phyloP scores from a whole-genome alignment of 2,329 filamentous ascomycete species.

The Colletotrichum chlorophyti region DNA sequence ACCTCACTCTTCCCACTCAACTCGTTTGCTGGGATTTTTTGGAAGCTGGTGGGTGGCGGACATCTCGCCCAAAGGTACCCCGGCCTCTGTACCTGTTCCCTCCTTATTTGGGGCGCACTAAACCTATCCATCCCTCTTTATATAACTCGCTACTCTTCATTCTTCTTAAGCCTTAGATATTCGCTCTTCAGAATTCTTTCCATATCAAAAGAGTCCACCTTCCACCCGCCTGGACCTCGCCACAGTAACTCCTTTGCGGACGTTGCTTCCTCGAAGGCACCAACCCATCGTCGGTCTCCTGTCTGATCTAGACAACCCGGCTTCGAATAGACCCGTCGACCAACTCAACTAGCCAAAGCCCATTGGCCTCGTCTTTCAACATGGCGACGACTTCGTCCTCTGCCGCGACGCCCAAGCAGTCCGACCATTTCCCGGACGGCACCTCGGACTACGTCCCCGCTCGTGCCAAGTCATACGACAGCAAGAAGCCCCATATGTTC shows the following conservation, averaged over 20 bases:
- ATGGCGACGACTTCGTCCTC: constrained; percentile 41
- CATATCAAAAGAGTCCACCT: constrained; percentile 9
- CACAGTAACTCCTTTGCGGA: background rate
- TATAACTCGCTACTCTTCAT: constrained; percentile 20
- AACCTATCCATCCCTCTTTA: constrained; percentile 22
- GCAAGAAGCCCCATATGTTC: constrained; percentile 78
- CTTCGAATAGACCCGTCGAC: background rate
- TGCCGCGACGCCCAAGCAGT: constrained; percentile 44
- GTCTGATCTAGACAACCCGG: constrained; percentile 3
- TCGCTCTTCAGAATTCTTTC: background rate
- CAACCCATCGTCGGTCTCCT: constrained; percentile 13
- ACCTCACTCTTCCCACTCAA: constrained; percentile 23
- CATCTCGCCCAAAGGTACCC: constrained; percentile 29
- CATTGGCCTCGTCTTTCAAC: constrained; percentile 8
- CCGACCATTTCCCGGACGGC: constrained; percentile 56
- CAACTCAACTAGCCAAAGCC: background rate
- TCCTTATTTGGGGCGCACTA: constrained; percentile 17
- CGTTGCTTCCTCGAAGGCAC: constrained; percentile 7
- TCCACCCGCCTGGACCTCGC: constrained; percentile 4
- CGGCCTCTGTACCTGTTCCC: constrained; percentile 23
- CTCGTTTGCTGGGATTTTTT: constrained; percentile 28
- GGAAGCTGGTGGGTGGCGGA: constrained; percentile 28
- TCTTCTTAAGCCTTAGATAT: background rate
- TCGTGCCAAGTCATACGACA: constrained; percentile 54
- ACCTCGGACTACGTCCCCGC: constrained; percentile 62